phyloP scores from a whole-genome alignment of 352 stramenopile species.

The Hyaloperonospora arabidopsidis region DNA sequence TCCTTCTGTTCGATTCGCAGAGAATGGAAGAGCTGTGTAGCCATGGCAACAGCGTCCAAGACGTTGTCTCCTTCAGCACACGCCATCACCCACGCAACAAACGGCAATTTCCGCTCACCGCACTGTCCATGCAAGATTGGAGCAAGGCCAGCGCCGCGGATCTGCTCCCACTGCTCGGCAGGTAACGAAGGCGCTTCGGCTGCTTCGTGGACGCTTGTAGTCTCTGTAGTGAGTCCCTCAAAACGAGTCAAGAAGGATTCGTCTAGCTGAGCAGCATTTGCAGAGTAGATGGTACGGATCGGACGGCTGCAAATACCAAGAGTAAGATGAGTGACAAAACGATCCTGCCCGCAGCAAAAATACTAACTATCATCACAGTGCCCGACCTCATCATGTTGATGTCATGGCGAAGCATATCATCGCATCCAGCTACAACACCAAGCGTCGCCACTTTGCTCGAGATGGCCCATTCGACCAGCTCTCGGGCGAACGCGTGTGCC shows the following conservation, averaged over 20 bases:
- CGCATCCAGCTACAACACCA: slow-evolving; percentile 50
- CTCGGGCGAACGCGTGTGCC: slow-evolving; percentile 35
- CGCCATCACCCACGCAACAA: slow-evolving; percentile 56
- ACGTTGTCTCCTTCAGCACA: slow-evolving; percentile 80
- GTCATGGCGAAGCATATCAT: slow-evolving; percentile 80
- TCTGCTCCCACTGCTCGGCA: slow-evolving; percentile 29
- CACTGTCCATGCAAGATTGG: slow-evolving; percentile 42
- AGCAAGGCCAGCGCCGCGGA: slow-evolving; percentile 54
- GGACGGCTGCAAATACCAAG: slow-evolving; percentile 32
- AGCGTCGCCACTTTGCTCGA: slow-evolving; percentile 38
- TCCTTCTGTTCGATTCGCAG: slow-evolving; percentile 23
- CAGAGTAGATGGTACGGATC: slow-evolving; percentile 46
- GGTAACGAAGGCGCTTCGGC: slow-evolving; percentile 7
- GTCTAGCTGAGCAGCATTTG: slow-evolving; percentile 25
- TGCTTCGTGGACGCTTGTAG: slow-evolving; percentile 3
- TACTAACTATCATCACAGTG: not conserved
- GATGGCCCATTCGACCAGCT: slow-evolving; percentile 52
- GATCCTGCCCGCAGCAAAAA: not conserved
- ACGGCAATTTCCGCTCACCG: slow-evolving; percentile 27
- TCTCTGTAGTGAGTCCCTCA: slow-evolving; percentile 20
- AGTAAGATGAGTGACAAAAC: slow-evolving; percentile 2
- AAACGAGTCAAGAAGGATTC: slow-evolving; percentile 35
- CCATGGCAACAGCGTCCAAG: slow-evolving; percentile 50
- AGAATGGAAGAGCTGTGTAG: slow-evolving; percentile 42
- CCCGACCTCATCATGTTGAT: slow-evolving; percentile 56